These are phyloP conservation scores for Zalerion maritima DNA, from an alignment of 495 filamentous ascomycete species.

Conservation along the genomic window DNA sequence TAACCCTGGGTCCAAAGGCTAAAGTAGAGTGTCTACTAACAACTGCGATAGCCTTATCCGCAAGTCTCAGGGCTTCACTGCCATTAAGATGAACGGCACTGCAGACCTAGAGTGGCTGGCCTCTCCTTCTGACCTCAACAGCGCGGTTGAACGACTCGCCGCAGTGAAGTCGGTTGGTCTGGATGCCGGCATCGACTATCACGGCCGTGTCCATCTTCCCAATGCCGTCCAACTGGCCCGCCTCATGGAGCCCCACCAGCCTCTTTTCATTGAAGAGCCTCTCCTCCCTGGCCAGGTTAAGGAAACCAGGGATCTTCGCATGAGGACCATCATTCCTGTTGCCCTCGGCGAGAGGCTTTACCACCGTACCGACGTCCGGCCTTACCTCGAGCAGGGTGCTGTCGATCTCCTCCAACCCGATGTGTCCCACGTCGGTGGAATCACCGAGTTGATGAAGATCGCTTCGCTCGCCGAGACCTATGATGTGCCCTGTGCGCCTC, in stretches of 20 bases:
- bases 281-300: conserved; percentile 57
- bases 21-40: no score
- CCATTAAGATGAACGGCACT: conserved; percentile 73
- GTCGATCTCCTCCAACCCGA: conserved; percentile 69
- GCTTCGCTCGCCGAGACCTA: conserved; percentile 64
- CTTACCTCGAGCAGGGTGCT: conserved; percentile 51
- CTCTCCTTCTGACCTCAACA: conserved; percentile 48
- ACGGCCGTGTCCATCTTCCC: conserved; percentile 63
- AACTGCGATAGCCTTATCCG: conserved; percentile 33
- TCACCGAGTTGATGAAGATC: conserved; percentile 57
- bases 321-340: conserved; percentile 49
- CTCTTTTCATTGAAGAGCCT: conserved; percentile 73
- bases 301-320: conserved; percentile 50
- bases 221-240: conserved; percentile 71
- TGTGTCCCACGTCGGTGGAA: conserved; percentile 61
- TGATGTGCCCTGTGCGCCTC: conserved; percentile 62
- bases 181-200: conserved; percentile 64
- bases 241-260: conserved; percentile 51
- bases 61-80: conserved; percentile 54
- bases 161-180: conserved; percentile 55
- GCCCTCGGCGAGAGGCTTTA: conserved; percentile 66
- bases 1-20: no score
- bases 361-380: conserved; percentile 61
- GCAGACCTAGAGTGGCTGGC: conserved; percentile 70
- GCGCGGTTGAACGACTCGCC: conserved; percentile 52